Evolutionary conservation across 352 stramenopile genomes (phyloP).

Genomic region (Phytophthora litchii): DNA sequence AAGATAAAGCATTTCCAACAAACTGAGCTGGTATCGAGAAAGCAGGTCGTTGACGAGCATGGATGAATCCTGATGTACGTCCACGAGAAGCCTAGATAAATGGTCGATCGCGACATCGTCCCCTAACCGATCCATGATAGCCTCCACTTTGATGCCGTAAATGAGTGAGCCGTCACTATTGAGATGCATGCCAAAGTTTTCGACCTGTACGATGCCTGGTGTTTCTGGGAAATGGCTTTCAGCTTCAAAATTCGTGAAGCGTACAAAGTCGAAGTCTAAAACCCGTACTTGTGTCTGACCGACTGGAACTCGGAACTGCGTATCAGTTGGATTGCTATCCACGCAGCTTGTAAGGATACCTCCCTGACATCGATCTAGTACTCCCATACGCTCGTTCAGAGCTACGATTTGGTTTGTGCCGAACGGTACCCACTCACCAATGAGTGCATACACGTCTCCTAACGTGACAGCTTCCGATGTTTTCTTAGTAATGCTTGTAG

Average conservation of each 20-base stretch:
- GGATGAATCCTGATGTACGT: constrained; percentile 96
- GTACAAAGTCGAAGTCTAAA: constrained; percentile 97
- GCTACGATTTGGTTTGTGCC: constrained; percentile 98
- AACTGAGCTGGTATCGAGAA: constrained; percentile 94
- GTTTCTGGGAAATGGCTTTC: constrained; percentile 97
- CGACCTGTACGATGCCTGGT: constrained; percentile 94
- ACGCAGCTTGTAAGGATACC: constrained; percentile 96
- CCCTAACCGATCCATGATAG: constrained; percentile 95
- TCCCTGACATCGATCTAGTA: constrained; percentile 95
- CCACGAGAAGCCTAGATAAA: constrained; percentile 95
- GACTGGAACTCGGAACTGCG: constrained; percentile 86
- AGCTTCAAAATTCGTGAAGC: constrained; percentile 98
- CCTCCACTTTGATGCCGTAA: constrained; percentile 92
- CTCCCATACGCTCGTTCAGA: constrained; percentile 97
- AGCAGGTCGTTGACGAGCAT: constrained; percentile 96
- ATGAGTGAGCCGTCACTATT: constrained; percentile 82
- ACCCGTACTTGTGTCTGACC: constrained; percentile 96
- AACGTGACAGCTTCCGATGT: constrained; percentile 94
- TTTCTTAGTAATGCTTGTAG: constrained; percentile 89
- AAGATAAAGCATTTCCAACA: constrained; percentile 96
- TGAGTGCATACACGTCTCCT: constrained; percentile 96
- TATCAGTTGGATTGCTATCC: constrained; percentile 83
- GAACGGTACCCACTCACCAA: constrained; percentile 98
- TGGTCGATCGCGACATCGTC: constrained; percentile 98
- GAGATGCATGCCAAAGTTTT: constrained; percentile 95